Evolutionary conservation across 495 filamentous ascomycete genomes (phyloP), one percentile per base, ranked within the genome.

Genomic region (Massariosphaeria phaeospora): DNA sequence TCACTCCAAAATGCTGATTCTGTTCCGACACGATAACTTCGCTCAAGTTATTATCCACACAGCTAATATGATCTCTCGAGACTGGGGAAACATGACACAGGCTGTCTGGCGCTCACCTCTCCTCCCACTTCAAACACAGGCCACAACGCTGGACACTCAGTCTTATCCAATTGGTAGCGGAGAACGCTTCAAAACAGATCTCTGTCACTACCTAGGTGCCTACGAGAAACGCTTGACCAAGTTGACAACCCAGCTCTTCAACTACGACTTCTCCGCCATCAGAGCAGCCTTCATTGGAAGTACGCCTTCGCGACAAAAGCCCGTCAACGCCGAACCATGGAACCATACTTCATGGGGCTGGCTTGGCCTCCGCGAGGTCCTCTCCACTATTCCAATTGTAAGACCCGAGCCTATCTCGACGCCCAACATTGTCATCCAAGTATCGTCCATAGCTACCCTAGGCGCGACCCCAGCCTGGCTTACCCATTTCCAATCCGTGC

Each of bases 61-160:
- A 0, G 88, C 88, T 10, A 95, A 96, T 59, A 86, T 95, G 81
- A 90, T 95, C 36, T 66, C 74, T 20, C 76, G 80, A 40, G 91
- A 96, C 70, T 96, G 91, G 90, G 74, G 71, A 7, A 89, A 91
- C 60, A 86, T 95, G 88, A 83, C 81, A 0, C 88, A 96, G 64
- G 89, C 83, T 1, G 79, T 84, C 18, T 96, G 90, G 90, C 74
- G 72, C 25, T 91, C 88, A 7, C 89, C 88, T 17, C 67, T 82
- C 0, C 80, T 95, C 7, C 85, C 86, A 23, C 44, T 79, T 20
- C 25, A 34, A n/a, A 40, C 36, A 13, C 33, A 1, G 31, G n/a
- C 51, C 41, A 20, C 46, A 41, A 68, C 67, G 29, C 20, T 17
- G 12, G 52, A 26, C 2, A 3, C 34, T n/a, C 21, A 53, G 35